A percentile compares a stretch with the other conserved stretches of the same genome.
These are phyloP conservation scores for Lipomyces spencermartinsiae DNA, from an alignment of 805 yeast species.

Conservation along the genomic window DNA sequence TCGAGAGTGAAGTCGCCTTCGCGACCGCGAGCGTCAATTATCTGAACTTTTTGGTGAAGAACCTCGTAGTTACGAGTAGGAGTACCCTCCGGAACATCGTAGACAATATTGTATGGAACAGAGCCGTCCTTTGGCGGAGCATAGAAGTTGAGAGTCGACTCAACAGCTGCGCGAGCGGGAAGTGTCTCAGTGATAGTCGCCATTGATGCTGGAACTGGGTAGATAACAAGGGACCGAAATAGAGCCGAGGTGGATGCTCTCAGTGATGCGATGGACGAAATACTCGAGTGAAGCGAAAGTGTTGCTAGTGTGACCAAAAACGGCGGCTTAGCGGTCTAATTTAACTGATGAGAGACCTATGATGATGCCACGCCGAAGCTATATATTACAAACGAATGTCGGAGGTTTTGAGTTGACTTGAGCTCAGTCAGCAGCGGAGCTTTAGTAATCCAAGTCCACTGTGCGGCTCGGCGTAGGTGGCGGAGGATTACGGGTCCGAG, in stretches of 20 bases:
- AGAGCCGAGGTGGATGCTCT: no score
- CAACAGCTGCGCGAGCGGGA: conserved; percentile 20
- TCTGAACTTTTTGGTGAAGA: conserved; percentile 8
- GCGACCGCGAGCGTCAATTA: conserved; percentile 28
- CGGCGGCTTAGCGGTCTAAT: background rate
- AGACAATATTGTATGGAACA: conserved; percentile 40
- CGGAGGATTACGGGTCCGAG: no score
- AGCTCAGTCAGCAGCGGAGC: background rate
- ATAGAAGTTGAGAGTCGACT: conserved; percentile 28
- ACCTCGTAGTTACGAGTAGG: conserved; percentile 31
- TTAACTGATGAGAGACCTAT: background rate
- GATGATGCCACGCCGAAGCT: background rate
- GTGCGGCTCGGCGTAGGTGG: no score
- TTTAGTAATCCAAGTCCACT: background rate
- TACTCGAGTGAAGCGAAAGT: no score
- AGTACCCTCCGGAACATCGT: conserved; percentile 41
- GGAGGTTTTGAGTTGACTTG: background rate
- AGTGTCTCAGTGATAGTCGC: conserved; percentile 29
- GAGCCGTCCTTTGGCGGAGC: conserved; percentile 27
- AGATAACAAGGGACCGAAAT: background rate
- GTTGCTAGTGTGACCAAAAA: background rate
- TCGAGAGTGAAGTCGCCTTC: conserved; percentile 33
- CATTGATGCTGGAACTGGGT: conserved; percentile 9
- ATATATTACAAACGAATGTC: background rate
- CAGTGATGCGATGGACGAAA: background rate